Evolutionary conservation across 495 filamentous ascomycete genomes (phyloP).

Genomic region (Podospora fimiseda): DNA sequence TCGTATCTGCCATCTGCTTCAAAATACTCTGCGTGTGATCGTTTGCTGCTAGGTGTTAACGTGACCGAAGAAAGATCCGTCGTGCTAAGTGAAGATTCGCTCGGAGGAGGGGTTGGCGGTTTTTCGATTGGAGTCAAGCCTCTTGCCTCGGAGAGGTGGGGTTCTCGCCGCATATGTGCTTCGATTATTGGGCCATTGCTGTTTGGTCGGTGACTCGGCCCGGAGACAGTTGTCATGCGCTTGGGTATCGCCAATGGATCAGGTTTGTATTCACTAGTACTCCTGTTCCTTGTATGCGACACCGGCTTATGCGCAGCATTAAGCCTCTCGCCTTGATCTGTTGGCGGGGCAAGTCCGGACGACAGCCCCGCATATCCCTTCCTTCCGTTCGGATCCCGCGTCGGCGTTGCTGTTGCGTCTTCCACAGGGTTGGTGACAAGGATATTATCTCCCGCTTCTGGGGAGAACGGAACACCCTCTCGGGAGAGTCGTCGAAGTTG

Average conservation of each 20-base stretch:
- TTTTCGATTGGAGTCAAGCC: conserved; percentile 57
- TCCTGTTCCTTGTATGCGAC: conserved; percentile 58
- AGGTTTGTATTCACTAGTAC: conserved; percentile 80
- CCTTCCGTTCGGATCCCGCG: conserved; percentile 37
- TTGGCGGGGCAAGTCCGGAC: conserved; percentile 25
- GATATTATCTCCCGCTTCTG: conserved; percentile 37
- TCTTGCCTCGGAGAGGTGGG: conserved; percentile 69
- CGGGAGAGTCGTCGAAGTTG: conserved; percentile 38
- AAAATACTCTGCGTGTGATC: conserved; percentile 49
- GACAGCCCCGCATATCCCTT: conserved; percentile 46
- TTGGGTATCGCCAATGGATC: conserved; percentile 59
- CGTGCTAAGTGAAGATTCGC: conserved; percentile 49
- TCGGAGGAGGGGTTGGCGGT: conserved; percentile 69
- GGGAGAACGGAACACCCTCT: conserved; percentile 16
- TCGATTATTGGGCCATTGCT: conserved; percentile 44
- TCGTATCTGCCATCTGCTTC: conserved; percentile 54
- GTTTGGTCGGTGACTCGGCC: conserved; percentile 42
- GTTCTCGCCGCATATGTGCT: conserved; percentile 64
- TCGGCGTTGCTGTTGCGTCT: conserved; percentile 41
- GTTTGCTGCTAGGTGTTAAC: conserved; percentile 12
- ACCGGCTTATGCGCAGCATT: conserved; percentile 23
- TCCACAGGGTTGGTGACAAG: conserved; percentile 46
- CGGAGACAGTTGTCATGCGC: conserved; percentile 67
- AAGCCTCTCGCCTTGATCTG: conserved; percentile 31
- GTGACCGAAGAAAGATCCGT: conserved; percentile 27